Base-by-base conservation (phyloP, 78 protist species). In the Chrysochromulina tobinii region DNA sequence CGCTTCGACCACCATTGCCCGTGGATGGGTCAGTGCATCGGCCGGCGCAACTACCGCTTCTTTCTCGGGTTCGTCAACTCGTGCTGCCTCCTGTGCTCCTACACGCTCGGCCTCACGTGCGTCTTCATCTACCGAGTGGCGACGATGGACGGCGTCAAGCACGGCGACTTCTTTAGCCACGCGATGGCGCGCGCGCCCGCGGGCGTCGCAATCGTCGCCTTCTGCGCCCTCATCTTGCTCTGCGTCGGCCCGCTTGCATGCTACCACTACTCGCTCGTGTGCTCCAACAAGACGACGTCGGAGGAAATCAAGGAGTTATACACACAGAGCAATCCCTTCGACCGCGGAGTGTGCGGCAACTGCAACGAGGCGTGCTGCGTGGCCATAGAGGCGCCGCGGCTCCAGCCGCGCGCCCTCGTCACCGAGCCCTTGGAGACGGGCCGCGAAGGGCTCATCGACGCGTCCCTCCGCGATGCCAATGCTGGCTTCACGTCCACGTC, bases 1-100 rank as follows among this genome's bases (percentile, higher is more conserved):
- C 92, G 92, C 5, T 89, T 73, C 38, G 92, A 89, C 69, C 92
- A 89, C 72, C 92, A 89, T 86, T 89, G 92, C 86, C 77, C 68
- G 38, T 89, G 86, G 87, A 87, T 50, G 57, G 83, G 83, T 2
- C 83, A 75, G 23, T 75, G 83, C 57, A 50, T 75, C 57, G 83
- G 83, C 25, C 83, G 55, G 2, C 54, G 83, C 58, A 75, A 75
- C 83, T 75, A 75, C 11, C 83, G 83, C 6, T 75, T 17, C 57
- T 75, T 75, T 50, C 4, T 75, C 2, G 83, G 83, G 27, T 75
- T 75, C 58, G 83, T 75, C 27, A 5, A 50, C 14, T 75, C 83
- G 12, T 54, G 38, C 14, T 50, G 83, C 83, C 1, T 8, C 23
- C 57, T 75, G 21, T 75, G 58, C 51, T 11, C 14, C 51, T 27